These are phyloP conservation scores for Centrapalus pauciflorus DNA, from an alignment of 129 eudicot genomes.

Conservation along the genomic window DNA sequence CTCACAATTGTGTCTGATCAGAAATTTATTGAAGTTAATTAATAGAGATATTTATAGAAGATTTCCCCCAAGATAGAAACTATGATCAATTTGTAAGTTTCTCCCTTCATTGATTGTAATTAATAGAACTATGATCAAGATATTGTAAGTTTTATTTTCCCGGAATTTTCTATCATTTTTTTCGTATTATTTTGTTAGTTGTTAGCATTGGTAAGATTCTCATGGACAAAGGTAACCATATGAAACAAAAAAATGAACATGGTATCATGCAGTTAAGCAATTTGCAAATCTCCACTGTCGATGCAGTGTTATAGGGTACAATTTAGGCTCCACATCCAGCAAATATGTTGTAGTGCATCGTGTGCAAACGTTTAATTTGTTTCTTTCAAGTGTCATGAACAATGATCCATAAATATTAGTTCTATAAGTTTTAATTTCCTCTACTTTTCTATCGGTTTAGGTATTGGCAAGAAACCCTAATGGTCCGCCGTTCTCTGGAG, in stretches of 20 bases:
- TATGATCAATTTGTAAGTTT: too few relatives aligned
- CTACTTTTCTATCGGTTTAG: constrained; percentile 20
- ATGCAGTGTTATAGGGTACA: neutral
- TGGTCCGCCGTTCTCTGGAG: constrained; percentile 25
- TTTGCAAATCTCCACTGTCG: neutral
- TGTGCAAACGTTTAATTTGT: neutral
- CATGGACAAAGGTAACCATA: neutral
- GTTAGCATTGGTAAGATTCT: neutral
- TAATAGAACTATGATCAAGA: too few relatives aligned
- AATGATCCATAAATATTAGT: neutral
- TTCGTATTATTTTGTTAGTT: neutral
- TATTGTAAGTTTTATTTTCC: too few relatives aligned
- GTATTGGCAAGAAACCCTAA: constrained; percentile 27
- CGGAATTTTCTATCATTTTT: neutral
- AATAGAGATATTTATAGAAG: too few relatives aligned
- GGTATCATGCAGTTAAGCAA: neutral
- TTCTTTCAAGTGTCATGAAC: neutral
- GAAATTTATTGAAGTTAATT: too few relatives aligned
- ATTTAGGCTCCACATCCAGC: neutral
- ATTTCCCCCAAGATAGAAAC: too few relatives aligned
- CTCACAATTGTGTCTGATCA: neutral
- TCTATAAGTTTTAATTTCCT: neutral
- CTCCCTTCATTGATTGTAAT: too few relatives aligned
- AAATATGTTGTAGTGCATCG: too few relatives aligned
- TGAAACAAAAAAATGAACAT: neutral